Evolutionary conservation across 306 rosid species (phyloP).

Genomic region (Cucurbita maxima): DNA sequence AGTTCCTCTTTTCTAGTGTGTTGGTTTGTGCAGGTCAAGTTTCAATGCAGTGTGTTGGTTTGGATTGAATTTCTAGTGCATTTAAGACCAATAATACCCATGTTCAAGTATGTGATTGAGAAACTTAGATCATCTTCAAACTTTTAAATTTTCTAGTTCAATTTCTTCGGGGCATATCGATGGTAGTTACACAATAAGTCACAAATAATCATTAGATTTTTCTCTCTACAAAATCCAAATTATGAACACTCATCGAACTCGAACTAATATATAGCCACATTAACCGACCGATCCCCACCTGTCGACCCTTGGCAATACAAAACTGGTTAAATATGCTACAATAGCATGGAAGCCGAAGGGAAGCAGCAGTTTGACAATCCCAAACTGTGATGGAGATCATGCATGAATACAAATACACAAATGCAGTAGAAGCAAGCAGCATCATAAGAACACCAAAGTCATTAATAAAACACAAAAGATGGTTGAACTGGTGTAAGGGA

Average conservation of each 20-base stretch:
- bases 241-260: not conserved
- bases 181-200: not conserved
- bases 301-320: not conserved
- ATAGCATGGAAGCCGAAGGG: not conserved
- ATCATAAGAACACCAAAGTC: not conserved
- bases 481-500: not conserved
- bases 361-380: not conserved
- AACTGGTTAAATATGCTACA: slow-evolving; percentile 6
- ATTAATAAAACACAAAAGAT: not conserved
- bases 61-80: too few relatives aligned
- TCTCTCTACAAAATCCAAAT: slow-evolving; percentile 1
- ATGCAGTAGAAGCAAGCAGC: not conserved
- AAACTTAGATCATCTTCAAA: too few relatives aligned
- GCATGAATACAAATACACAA: not conserved
- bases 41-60: too few relatives aligned
- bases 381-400: not conserved
- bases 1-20: not conserved
- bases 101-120: too few relatives aligned
- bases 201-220: not conserved
- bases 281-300: not conserved
- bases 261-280: not conserved
- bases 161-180: not conserved
- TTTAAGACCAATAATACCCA: too few relatives aligned
- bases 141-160: too few relatives aligned
- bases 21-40: not conserved